Evolutionary conservation across 331 rosid species (phyloP).

Genomic region (Stylosanthes scabra): DNA sequence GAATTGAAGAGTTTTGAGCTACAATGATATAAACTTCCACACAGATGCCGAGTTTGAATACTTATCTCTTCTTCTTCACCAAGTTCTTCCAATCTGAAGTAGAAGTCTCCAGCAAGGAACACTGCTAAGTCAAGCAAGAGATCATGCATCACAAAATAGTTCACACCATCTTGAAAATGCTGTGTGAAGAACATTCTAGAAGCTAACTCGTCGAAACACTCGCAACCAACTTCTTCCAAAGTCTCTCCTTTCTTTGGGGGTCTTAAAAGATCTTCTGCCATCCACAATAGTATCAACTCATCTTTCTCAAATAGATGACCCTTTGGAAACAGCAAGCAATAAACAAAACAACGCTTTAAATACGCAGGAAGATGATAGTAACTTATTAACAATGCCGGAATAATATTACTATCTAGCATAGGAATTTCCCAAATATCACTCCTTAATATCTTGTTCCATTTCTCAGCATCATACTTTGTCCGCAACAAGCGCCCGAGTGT

Average conservation of each 20-base stretch:
- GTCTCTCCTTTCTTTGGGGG: background rate
- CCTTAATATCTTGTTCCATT: background rate
- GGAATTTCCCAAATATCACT: background rate
- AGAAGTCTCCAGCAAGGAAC: background rate
- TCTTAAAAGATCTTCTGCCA: background rate
- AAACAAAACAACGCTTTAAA: background rate
- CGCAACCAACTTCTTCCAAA: slow-evolving; percentile 1
- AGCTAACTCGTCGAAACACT: background rate
- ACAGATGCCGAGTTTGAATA: slow-evolving; percentile 26
- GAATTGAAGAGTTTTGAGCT: background rate
- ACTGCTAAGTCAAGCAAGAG: slow-evolving; percentile 13
- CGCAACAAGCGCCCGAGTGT: slow-evolving; percentile 6
- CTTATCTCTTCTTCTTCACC: background rate
- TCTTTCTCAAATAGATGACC: background rate
- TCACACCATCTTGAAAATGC: too few relatives aligned
- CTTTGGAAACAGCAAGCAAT: background rate
- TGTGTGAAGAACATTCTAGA: slow-evolving; percentile 24
- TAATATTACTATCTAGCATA: background rate
- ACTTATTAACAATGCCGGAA: background rate
- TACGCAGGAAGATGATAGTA: background rate
- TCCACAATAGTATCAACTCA: background rate
- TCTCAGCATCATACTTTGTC: background rate
- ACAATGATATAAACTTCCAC: too few relatives aligned
- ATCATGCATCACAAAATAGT: background rate
- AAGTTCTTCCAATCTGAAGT: background rate